Evolutionary conservation across 768 basidiomycete species (phyloP).

Genomic region (Amanita pseudoporphyria): DNA sequence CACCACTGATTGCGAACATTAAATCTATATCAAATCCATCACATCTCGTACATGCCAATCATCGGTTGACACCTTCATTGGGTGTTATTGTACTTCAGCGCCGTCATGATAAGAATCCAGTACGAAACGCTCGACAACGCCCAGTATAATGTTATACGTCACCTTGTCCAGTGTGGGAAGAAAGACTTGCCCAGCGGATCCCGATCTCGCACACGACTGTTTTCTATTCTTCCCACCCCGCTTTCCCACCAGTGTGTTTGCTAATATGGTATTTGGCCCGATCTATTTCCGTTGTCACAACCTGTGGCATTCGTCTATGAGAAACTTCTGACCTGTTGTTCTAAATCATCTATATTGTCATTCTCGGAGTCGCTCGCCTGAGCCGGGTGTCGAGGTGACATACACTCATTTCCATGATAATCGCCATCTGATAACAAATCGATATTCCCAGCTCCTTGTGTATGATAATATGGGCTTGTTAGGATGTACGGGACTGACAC

Average conservation of each 20-base stretch:
- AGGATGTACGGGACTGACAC: neutral
- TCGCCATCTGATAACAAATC: neutral
- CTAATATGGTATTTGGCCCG: neutral
- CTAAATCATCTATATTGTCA: neutral
- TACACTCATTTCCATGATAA: neutral
- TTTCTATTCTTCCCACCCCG: neutral
- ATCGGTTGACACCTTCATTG: neutral
- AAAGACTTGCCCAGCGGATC: slow-evolving; percentile 1
- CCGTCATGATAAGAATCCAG: slow-evolving; percentile 15
- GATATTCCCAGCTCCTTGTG: neutral
- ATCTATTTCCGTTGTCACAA: slow-evolving; percentile 4
- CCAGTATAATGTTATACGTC: slow-evolving; percentile 28
- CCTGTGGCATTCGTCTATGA: slow-evolving; percentile 4
- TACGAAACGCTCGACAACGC: slow-evolving; percentile 25
- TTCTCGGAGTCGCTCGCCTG: neutral
- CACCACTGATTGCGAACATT: slow-evolving; percentile 1
- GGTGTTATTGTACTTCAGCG: neutral
- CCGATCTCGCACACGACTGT: neutral
- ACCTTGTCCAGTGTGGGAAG: slow-evolving; percentile 24
- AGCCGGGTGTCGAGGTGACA: neutral
- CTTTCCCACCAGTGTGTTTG: neutral
- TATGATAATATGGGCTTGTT: neutral
- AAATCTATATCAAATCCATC: neutral
- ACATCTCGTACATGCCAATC: neutral
- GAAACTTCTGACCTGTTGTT: neutral